A percentile compares a stretch with the other conserved stretches of the same genome.
phyloP scores from a whole-genome alignment of 805 yeast genomes.

The Priceomyces castillae region DNA sequence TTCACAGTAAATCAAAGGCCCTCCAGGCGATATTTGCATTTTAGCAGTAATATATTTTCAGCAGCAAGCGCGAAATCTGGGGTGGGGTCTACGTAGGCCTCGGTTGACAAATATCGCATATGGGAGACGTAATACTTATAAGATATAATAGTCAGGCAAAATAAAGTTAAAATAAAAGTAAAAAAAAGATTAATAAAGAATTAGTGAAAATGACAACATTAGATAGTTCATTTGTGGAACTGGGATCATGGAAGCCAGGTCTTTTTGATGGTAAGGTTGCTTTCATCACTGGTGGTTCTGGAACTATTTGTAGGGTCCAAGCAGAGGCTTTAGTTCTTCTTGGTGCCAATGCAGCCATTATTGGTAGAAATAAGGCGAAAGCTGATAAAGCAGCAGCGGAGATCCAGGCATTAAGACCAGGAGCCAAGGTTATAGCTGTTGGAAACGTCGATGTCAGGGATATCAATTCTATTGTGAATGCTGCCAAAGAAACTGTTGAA shows the following conservation, averaged over 20 bases:
- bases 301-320: constrained; percentile 91
- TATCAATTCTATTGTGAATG: constrained; percentile 53
- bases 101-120: not conserved
- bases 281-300: constrained; percentile 94
- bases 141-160: not conserved
- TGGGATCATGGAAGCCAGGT: constrained; percentile 50
- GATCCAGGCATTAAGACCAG: constrained; percentile 53
- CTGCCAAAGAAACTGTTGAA: constrained; percentile 63
- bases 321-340: constrained; percentile 76
- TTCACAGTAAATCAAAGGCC: too few species aligned
- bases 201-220: constrained; percentile 24
- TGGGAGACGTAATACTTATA: not conserved
- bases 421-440: constrained; percentile 66
- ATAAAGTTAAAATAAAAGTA: too few species aligned
- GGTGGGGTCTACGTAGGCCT: not conserved
- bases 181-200: not conserved
- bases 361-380: constrained; percentile 72
- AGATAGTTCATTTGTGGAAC: constrained; percentile 29
- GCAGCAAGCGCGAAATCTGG: too few species aligned
- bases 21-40: too few species aligned
- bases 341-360: constrained; percentile 84
- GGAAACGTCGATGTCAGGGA: constrained; percentile 79
- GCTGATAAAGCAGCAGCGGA: constrained; percentile 69
- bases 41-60: too few species aligned
- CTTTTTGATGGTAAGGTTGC: constrained; percentile 82